Base-by-base conservation (phyloP, 2,329 filamentous ascomycete genomes). In the Intubia oerlemansii region DNA sequence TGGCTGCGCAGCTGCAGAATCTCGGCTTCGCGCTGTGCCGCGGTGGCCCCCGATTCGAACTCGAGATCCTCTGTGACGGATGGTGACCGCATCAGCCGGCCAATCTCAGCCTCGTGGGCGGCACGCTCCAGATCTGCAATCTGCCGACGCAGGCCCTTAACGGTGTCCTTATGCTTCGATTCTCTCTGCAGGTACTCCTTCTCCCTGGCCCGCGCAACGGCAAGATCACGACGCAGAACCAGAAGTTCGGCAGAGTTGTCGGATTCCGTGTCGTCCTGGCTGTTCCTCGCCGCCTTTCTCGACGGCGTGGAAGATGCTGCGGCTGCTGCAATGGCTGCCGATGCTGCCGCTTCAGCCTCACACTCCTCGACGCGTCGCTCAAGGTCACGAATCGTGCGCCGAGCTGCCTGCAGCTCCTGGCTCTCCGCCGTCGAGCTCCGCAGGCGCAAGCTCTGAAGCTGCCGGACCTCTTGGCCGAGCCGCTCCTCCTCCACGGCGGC, bases 121-220 rank as follows among this genome's bases (percentile, higher is more conserved):
- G 73, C 65, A 23, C 62, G 62, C 43, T 80, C 74, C 11, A 81
- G 57, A 20, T 77, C 66, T 3, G 61, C 54, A 27, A 80, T 60
- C 32, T 72, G 63, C 27, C 62, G 59, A 44, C 74, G 76, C 33
- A 77, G 60, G 13, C 56, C 53, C 34, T 71, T 70, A 33, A 74
- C 56, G 2, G 55, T 51, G 17, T 73, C 63, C 38, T 69, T 74
- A 38, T 74, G 65, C 6, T 62, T 48, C 8, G 59, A 52, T 41
- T 79, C 75, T n/a, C 68, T 66, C 39, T 76, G 65, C 17, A 73
- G 48, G 29, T 69, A 59, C 12, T 68, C 61, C 11, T 64, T 59
- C 38, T 80, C 74, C 38, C 67, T 73, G 41, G 68, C 61, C n/a
- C 71, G 62, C 5, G 71, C 62, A 18, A 60, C 59, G 2, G 65